Percentiles rank a stretch among this genome's conserved stretches.
Conservation (phyloP, 306 rosid genomes). For the Prosopis cineraria region DNA sequence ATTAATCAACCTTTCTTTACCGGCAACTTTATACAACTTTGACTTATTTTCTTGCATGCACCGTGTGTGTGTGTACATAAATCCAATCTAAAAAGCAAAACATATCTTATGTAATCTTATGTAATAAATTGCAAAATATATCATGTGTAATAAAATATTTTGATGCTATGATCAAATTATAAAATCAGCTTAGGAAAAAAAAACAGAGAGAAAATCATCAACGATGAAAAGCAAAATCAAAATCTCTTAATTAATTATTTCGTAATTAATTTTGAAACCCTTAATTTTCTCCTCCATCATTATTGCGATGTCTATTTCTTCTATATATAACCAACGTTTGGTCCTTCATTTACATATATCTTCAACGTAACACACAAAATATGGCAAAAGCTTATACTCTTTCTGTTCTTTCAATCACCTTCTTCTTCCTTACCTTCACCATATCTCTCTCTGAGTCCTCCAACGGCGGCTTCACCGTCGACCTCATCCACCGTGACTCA, state of each 20-base stretch:
- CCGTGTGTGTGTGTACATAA: no score
- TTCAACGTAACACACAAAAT: background rate
- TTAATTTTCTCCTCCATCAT: background rate
- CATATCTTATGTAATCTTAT: background rate
- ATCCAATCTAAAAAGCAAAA: no score
- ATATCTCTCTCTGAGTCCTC: background rate
- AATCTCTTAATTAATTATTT: background rate
- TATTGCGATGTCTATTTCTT: no score
- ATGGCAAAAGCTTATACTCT: background rate
- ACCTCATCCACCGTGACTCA: background rate
- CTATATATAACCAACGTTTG: background rate
- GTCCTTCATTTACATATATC: background rate
- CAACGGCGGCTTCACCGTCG: background rate
- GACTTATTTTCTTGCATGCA: no score
- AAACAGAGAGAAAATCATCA: no score
- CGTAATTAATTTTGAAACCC: background rate
- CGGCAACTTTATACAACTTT: no score
- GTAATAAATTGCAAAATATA: background rate
- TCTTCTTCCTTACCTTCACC: background rate
- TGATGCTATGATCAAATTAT: background rate
- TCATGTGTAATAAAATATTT: background rate
- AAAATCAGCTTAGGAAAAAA: background rate
- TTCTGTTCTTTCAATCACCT: background rate
- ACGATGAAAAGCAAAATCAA: background rate
- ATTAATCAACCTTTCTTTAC: no score